Base-by-base conservation (phyloP, 768 basidiomycete species). In the Lactarius hengduanensis region DNA sequence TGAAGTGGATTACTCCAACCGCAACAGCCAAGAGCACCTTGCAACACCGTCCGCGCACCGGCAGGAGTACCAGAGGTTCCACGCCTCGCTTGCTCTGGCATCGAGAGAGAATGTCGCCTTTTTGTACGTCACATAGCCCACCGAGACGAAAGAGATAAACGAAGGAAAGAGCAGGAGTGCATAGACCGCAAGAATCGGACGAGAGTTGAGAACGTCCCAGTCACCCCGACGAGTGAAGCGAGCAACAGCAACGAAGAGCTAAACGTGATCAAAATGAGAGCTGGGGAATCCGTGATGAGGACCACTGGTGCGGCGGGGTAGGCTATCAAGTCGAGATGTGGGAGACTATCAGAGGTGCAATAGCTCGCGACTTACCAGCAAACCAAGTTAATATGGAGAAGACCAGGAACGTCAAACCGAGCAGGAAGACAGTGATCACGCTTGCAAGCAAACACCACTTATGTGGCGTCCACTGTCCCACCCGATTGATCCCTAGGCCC, bases 41-140 rank as follows among this genome's bases (percentile, higher is more conserved):
- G 90, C 40, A 92, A 77, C 56, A 83, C 69, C 11, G 83, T 77
- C 15, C 86, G 80, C 18, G 83, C 86, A 4, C 77, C 70, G 26
- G 82, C 78, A n/a, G 20, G 84, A 83, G 72, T 86, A 86, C 72
- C 82, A 83, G 63, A 84, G 80, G 68, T 83, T 86, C 90, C 90
- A 91, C 15, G 85, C 80, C 65, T 86, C 77, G 72, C 87, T 85
- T 54, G 90, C 78, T 75, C 90, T 90, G 68, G 83, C 79, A 68
- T 87, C 86, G 64, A 91, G 80, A 40, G 86, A 77, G 72, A 87
- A 84, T 0, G 82, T 77, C 57, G 78, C 78, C 41, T 86, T 83
- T 70, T 86, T 85, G 76, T 89, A 90, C 22, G 83, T 77, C n/a
- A 80, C 78, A 72, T 90, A 90, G 36, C 86, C 88, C 63, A 89